Evolutionary conservation across 768 basidiomycete species (phyloP), one percentile per base, ranked within the genome.

Genomic region (Suillus lakei): DNA sequence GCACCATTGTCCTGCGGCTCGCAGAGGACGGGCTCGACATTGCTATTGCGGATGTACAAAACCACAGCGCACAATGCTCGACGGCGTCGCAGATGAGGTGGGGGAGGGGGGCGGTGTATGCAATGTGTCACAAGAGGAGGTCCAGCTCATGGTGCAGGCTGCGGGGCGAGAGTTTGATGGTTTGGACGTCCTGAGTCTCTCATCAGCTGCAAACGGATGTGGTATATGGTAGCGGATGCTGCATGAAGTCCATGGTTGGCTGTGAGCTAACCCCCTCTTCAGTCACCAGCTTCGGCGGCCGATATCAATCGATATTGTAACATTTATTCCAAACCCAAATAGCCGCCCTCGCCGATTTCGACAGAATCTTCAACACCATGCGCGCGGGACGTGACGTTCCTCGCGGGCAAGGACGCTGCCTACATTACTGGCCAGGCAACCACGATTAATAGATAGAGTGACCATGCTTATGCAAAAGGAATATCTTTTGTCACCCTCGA

Each of bases 1-100:
- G 76, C 46, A 81, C 79, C 43, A 82, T 85, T 48, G 82, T 83
- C 8, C 66, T 10, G 82, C 84, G 85, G 5, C 80, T n/a, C n/a
- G n/a, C n/a, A n/a, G n/a, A n/a, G n/a, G n/a, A n/a, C n/a, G n/a
- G n/a, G n/a, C n/a, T 76, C 67, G 73, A 82, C 59, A 67, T 86
- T 56, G 81, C 78, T 28, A 68, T 85, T 51, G 83, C 80, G 23
- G 85, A 85, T 21, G 7, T 66, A 56, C 71, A 8, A 72, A 71
- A 1, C 56, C 64, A 5, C 68, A 72, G 30, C 63, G 53, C 9
- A 63, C 66, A 72, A 28, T 82, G 83, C 71, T 79, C 1, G 67
- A 74, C 26, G 50, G n/a, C 2, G 62, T 78, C 10, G 69, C 62
- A 7, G 53, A 69, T 0, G 73, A 75, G 64, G 76, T 79, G n/a